Evolutionary conservation across 106 monocot genomes (phyloP), one percentile per base, ranked within the genome.

Genomic region (Dioscorea alata): DNA sequence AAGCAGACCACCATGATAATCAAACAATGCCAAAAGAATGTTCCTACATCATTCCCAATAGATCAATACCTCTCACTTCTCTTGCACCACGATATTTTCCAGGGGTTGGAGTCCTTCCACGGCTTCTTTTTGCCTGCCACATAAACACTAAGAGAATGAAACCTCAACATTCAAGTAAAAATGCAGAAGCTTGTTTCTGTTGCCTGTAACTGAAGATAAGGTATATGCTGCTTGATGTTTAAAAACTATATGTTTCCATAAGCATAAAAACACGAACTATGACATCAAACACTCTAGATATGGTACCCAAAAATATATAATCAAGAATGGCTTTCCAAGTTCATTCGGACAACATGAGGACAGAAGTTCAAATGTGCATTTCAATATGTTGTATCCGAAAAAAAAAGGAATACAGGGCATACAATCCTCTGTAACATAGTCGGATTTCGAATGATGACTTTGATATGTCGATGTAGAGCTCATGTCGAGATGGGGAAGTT

Each of bases 51-150:
- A 23, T 35, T 52, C 42, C 2, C 57, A 42, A 42, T 42, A 42
- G 42, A 22, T 64, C 33, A 16, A 28, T 76, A 92, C 91, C 85
- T 88, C 75, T 78, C 59, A 48, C 75, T 72, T 83, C 90, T 78
- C 83, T 78, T 10, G 80, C 57, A 67, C 94, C 94, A 63, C 82
- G 63, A 48, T 90, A 85, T 69, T 76, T 78, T 71, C 90, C 90
- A 74, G 94, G 94, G 53, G 94, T 94, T 62, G 90, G 87, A 57
- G 94, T 90, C 72, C 94, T 85, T 22, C 86, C 84, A 31, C 90
- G 76, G 21, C 61, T 84, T 68, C 90, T 94, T 79, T 94, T 94
- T 42, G 90, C 94, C 94, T 94, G 69, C 12, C 21, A 67, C 57
- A 50, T 57, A 65, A 57, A 8, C 25, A 65, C 33, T 25, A 63